phyloP scores from a whole-genome alignment of 805 yeast genomes.

The Ogataea kodamae region DNA sequence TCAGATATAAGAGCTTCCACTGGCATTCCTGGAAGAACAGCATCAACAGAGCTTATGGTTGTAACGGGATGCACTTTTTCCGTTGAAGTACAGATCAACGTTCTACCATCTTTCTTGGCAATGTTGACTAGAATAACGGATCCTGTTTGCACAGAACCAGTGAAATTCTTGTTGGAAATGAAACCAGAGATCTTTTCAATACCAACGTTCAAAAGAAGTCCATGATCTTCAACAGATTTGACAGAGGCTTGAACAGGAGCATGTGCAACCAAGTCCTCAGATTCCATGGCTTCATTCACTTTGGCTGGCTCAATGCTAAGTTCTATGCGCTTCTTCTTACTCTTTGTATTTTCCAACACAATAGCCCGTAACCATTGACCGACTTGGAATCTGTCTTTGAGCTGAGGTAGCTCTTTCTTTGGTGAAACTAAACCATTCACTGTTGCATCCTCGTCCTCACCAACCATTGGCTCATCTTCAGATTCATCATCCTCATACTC shows the following conservation, averaged over 20 bases:
- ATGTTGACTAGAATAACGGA: conserved; percentile 64
- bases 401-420: conserved; percentile 50
- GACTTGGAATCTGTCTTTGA: conserved; percentile 49
- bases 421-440: conserved; percentile 17
- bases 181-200: conserved; percentile 58
- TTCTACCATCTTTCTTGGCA: conserved; percentile 49
- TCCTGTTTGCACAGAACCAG: conserved; percentile 51
- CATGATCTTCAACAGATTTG: conserved; percentile 86
- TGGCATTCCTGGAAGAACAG: conserved; percentile 80
- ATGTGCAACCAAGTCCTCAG: conserved; percentile 59
- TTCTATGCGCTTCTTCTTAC: conserved; percentile 55
- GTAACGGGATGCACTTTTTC: conserved; percentile 49
- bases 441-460: conserved; percentile 33
- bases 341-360: conserved; percentile 50
- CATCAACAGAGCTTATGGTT: conserved; percentile 68
- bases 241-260: conserved; percentile 73
- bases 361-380: conserved; percentile 89
- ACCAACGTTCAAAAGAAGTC: conserved; percentile 75
- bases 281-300: conserved; percentile 58
- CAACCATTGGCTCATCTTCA: conserved; percentile 31
- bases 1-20: conserved; percentile 71
- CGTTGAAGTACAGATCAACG: conserved; percentile 51
- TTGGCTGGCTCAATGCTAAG: conserved; percentile 70
- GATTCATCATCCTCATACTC: conserved; percentile 49
- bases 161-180: conserved; percentile 65